Evolutionary conservation across 495 filamentous ascomycete genomes (phyloP), one percentile per base, ranked within the genome.

Genomic region (Delitschia confertaspora): DNA sequence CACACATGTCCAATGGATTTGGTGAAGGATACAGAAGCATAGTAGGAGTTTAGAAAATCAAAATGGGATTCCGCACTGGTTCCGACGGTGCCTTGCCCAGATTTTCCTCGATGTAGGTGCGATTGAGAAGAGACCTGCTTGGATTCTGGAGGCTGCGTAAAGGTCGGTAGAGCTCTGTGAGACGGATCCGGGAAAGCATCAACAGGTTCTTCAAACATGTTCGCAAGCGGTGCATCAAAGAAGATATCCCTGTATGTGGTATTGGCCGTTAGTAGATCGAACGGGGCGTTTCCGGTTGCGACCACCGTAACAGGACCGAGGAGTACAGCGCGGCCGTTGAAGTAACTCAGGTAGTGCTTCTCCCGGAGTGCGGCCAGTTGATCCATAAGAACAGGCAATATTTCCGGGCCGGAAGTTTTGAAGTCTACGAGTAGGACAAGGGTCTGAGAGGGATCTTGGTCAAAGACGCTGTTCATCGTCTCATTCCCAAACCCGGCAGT

Each of bases 351-450:
- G 36, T 62, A 66, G 25, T 51, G 44, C 27, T 58, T 60, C 22
- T 53, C 30, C 4, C 55, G 41, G 1, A 65, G 42, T 2, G 59
- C 22, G 10, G 49, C 31, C 8, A 65, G 46, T 31, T 62, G 59
- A 11, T 50, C 32, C 1, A 25, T 19, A 6, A 65, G 59, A 11
- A 50, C 33, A 4, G 60, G 51, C 17, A 45, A 58, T n/a, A 56
- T 31, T 7, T 48, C 51, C 3, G 33, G 25, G 30, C 58, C 59
- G 23, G 37, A 11, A 27, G 55, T 62, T 43, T 66, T 66, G 57
- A 60, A 62, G 44, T 66, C 64, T 20, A 66, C 46, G 9, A 64
- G 53, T 4, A 66, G 53, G 19, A 62, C 51, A 2, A 66, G 46
- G 0, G 59, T 59, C 38, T 61, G 56, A 3, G 31, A 16, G 0